These are phyloP conservation scores for Calonectria naviculata DNA, from an alignment of 2,329 filamentous ascomycete genomes.

Conservation along the genomic window DNA sequence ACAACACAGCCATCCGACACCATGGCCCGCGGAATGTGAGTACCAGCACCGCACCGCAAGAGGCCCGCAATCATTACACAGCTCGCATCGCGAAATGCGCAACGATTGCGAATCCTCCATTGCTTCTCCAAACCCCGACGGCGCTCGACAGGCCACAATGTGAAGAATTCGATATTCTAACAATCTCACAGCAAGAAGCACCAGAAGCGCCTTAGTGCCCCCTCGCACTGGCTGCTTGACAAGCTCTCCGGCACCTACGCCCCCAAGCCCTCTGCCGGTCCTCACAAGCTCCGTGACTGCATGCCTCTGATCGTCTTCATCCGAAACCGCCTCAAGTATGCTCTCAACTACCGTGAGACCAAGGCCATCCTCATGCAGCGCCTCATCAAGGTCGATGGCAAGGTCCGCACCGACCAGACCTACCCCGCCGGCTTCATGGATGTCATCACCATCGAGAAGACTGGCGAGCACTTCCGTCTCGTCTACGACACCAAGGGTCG, in stretches of 20 bases:
- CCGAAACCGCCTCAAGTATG: conserved; percentile 98
- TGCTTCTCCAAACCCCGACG: conserved; percentile 2
- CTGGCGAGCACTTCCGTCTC: conserved; percentile 99
- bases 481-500: conserved; percentile 99
- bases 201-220: conserved; percentile 99
- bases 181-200: conserved; percentile 86
- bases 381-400: conserved; percentile 99
- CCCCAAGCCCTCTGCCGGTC: conserved; percentile 80
- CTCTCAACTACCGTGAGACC: conserved; percentile 97
- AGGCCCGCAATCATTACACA: conserved; percentile 15
- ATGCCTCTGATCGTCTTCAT: conserved; percentile 99
- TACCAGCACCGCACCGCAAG: conserved; percentile 33
- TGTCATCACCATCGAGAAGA: conserved; percentile 99
- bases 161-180: conserved; percentile 38
- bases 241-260: conserved; percentile 95
- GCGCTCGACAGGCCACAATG: not conserved
- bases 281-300: conserved; percentile 99
- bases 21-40: conserved; percentile 75
- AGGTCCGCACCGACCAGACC: conserved; percentile 98
- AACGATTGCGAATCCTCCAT: conserved; percentile 18
- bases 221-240: conserved; percentile 99
- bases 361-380: conserved; percentile 99
- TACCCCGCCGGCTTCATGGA: conserved; percentile 99
- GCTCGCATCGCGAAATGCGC: conserved; percentile 7
- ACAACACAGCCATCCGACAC: conserved; percentile 57